Evolutionary conservation across 495 filamentous ascomycete genomes (phyloP), one percentile per base, ranked within the genome.

Genomic region (Halenospora varia): DNA sequence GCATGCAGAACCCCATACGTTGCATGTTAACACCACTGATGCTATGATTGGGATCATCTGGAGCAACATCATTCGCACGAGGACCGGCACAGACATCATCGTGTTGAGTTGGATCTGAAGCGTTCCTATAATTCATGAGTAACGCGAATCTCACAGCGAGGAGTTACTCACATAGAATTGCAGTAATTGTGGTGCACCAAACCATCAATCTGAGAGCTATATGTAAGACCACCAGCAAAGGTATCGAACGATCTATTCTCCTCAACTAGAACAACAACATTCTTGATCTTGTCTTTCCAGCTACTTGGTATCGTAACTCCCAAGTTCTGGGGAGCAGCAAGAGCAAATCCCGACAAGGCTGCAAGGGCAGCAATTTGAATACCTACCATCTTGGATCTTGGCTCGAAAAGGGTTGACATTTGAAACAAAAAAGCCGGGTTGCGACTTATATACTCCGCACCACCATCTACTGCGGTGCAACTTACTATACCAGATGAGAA

Each of bases 1-100:
- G 0, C 8, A 19, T 41, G 10, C 11, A 22, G 11, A 13, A 48
- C 6, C 20, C 35, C 51, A n/a, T 48, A 63, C 61, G 71, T 66
- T 82, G 68, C 56, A 80, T 72, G 63, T 79, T 82, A 62, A 75
- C 75, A 51, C 77, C 77, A 18, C 68, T 71, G 47, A 82, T 69
- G 24, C 71, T 67, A 64, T 82, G 78, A 59, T 75, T 72, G 13
- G 78, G 77, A 62, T 82, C 77, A 61, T 82, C 69, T 9, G 69
- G 42, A 17, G 75, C 65, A 0, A 73, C 73, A 61, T 82, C 72
- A 56, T 68, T 75, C 65, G 73, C 71, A 52, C 70, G 70, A 25
- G 70, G 69, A 2, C 57, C 61, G n/a, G 69, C 72, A 65, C 77
- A 79, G 29, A 68, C 70, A 44, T 63, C 53, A 23, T 72, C 73